Evolutionary conservation across 768 basidiomycete genomes (phyloP).

Genomic region (Phylloporus sp.): DNA sequence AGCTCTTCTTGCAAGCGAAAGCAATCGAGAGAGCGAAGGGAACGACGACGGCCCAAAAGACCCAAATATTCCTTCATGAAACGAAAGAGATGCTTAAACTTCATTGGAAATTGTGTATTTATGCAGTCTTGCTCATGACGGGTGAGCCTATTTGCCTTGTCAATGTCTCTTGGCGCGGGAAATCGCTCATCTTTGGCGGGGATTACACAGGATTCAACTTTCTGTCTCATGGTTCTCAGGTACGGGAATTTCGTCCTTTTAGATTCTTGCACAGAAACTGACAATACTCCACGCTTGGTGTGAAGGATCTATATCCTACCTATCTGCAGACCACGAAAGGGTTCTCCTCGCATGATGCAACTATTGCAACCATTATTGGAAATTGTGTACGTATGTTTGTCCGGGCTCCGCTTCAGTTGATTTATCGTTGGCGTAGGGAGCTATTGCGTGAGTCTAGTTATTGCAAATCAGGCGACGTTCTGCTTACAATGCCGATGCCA

Average conservation of each 20-base stretch:
- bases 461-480: constrained; percentile 5
- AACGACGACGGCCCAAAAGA: constrained; percentile 44
- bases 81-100: constrained; percentile 69
- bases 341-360: constrained; percentile 54
- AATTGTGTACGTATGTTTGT: constrained; percentile 47
- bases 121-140: constrained; percentile 80
- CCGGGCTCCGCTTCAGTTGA: not conserved
- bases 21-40: constrained; percentile 45
- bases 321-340: constrained; percentile 63
- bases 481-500: constrained; percentile 10
- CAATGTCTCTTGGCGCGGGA: not conserved
- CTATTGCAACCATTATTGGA: constrained; percentile 79
- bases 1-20: constrained; percentile 65
- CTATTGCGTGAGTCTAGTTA: constrained; percentile 38
- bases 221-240: constrained; percentile 69
- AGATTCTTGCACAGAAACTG: not conserved
- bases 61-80: constrained; percentile 68
- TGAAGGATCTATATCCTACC: constrained; percentile 71
- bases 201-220: constrained; percentile 61
- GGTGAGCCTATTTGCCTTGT: constrained; percentile 20
- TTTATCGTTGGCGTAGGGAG: constrained; percentile 32
- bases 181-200: not conserved
- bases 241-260: constrained; percentile 15
- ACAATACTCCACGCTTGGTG: not conserved
- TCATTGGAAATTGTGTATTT: constrained; percentile 83